phyloP scores from a whole-genome alignment of 805 yeast species.

The Starmerella floris region DNA sequence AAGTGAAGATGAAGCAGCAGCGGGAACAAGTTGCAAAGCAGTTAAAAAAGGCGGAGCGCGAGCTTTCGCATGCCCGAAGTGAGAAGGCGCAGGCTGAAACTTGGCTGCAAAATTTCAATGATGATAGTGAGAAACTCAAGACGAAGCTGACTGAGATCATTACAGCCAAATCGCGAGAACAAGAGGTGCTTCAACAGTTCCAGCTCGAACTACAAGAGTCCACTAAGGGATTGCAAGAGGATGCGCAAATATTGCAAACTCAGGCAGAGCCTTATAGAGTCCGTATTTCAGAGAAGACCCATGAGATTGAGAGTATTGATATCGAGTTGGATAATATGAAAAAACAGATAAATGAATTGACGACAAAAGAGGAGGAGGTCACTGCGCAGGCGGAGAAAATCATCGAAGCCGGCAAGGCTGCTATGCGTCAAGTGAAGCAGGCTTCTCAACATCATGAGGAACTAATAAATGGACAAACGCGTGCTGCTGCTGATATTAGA shows the following conservation, averaged over 20 bases:
- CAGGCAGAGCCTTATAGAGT: conserved; percentile 75
- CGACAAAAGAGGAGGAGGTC: conserved; percentile 35
- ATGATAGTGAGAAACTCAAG: conserved; percentile 28
- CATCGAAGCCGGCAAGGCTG: conserved; percentile 6
- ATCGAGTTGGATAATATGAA: conserved; percentile 51
- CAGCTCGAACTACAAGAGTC: conserved; percentile 56
- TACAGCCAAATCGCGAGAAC: conserved; percentile 33
- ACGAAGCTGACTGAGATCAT: conserved; percentile 35
- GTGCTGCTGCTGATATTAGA: not conserved
- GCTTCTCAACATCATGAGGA: conserved; percentile 25
- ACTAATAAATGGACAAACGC: conserved; percentile 32
- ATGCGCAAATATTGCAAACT: conserved; percentile 50
- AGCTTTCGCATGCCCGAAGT: conserved; percentile 31
- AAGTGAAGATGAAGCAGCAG: conserved; percentile 64
- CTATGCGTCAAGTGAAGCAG: conserved; percentile 29
- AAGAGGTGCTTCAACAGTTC: conserved; percentile 42
- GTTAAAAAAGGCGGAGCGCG: conserved; percentile 15
- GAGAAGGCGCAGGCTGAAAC: conserved; percentile 28
- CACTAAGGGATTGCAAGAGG: conserved; percentile 52
- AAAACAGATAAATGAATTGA: conserved; percentile 49
- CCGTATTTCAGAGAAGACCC: conserved; percentile 36
- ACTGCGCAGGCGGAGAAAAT: conserved; percentile 33
- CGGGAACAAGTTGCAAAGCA: conserved; percentile 50
- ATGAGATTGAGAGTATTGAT: conserved; percentile 41
- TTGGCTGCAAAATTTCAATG: conserved; percentile 32